A percentile compares a stretch with the other conserved stretches of the same genome.
Evolutionary conservation across 352 stramenopile species (phyloP).

Genomic region (Globisporangium ultimum): DNA sequence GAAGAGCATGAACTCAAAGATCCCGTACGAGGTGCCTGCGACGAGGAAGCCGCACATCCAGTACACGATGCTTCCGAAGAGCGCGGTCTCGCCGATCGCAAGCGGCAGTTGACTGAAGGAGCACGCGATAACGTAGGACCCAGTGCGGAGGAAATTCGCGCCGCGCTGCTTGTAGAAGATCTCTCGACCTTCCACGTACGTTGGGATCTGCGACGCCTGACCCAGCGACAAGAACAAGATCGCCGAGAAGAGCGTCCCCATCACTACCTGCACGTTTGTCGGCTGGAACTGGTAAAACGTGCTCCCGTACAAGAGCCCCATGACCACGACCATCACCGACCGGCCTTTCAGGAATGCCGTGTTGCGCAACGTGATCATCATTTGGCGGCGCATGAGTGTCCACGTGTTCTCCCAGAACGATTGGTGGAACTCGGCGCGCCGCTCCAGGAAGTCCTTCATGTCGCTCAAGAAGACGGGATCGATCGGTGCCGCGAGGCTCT

Average conservation of each 20-base stretch:
- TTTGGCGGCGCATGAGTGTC: slow-evolving; percentile 18
- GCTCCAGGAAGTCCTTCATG: slow-evolving; percentile 7
- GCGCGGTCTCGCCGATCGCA: slow-evolving; percentile 37
- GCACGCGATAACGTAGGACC: slow-evolving; percentile 48
- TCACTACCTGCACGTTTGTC: slow-evolving; percentile 20
- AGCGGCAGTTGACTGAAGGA: slow-evolving; percentile 22
- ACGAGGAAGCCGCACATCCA: slow-evolving; percentile 55
- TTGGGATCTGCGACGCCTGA: slow-evolving; percentile 54
- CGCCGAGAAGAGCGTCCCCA: slow-evolving; percentile 56
- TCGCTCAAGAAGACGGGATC: slow-evolving; percentile 3
- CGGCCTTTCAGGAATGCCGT: slow-evolving; percentile 17
- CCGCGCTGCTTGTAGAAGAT: slow-evolving; percentile 66
- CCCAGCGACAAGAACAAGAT: slow-evolving; percentile 64
- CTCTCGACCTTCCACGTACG: slow-evolving; percentile 41
- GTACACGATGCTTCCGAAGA: slow-evolving; percentile 71
- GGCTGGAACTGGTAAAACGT: slow-evolving; percentile 25
- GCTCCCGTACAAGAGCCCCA: slow-evolving; percentile 22
- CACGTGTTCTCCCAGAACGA: slow-evolving; percentile 13
- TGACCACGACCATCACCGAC: slow-evolving; percentile 23
- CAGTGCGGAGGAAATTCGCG: slow-evolving; percentile 58
- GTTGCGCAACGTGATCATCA: slow-evolving; percentile 22
- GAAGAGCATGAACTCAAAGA: slow-evolving; percentile 52
- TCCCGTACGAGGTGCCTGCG: slow-evolving; percentile 17
- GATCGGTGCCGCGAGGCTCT: slow-evolving; percentile 1
- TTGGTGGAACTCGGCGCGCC: slow-evolving; percentile 13